Evolutionary conservation across 352 stramenopile species (phyloP).

Genomic region (Phytophthora tubulina): DNA sequence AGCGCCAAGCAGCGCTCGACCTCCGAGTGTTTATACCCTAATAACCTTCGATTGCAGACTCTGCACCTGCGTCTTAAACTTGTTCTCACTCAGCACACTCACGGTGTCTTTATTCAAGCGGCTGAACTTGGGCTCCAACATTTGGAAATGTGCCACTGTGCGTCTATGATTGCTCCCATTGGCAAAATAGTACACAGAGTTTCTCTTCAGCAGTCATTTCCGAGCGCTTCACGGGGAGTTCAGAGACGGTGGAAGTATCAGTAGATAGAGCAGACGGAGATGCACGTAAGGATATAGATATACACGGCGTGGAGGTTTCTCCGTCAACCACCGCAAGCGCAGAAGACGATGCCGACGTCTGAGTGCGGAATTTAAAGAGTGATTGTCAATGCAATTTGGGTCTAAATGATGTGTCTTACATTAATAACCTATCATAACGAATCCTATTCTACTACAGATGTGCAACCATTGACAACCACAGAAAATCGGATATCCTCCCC

Average conservation of each 20-base stretch:
- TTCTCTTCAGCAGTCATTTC: background rate
- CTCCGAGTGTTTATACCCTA: background rate
- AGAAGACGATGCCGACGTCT: background rate
- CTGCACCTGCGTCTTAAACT: too few relatives aligned
- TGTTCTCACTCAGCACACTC: too few relatives aligned
- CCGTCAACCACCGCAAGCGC: background rate
- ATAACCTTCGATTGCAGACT: too few relatives aligned
- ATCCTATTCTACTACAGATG: conserved; percentile 4
- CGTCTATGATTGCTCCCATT: too few relatives aligned
- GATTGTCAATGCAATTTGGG: background rate
- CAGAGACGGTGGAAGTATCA: background rate
- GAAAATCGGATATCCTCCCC: background rate
- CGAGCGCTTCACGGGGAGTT: background rate
- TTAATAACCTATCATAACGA: background rate
- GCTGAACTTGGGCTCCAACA: too few relatives aligned
- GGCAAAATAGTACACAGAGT: too few relatives aligned
- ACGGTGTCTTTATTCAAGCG: too few relatives aligned
- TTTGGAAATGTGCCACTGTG: too few relatives aligned
- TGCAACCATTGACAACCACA: conserved; percentile 13
- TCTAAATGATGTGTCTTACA: background rate
- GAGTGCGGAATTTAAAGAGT: conserved; percentile 1
- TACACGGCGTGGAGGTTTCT: background rate
- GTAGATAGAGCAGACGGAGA: background rate
- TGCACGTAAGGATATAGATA: background rate
- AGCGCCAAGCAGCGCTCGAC: background rate